Evolutionary conservation across 139 green algal species (phyloP), one percentile per base, ranked within the genome.

Genomic region (Closterium sp.): DNA sequence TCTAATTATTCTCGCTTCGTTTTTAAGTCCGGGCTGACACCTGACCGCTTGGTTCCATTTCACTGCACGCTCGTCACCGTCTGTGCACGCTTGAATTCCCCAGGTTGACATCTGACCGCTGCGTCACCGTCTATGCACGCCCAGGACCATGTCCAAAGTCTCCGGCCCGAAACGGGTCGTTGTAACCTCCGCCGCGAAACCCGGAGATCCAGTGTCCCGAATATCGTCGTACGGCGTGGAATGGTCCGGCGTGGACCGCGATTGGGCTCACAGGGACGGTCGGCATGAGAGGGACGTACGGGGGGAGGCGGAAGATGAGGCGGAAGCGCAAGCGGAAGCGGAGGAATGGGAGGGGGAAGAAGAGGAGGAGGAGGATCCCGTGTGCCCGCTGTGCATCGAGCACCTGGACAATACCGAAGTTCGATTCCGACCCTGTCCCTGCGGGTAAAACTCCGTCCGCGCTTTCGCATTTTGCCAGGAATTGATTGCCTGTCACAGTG

Each of bases 301-400:
- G 55, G 25, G 25, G 55, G 55, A 76, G 25, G 4, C 25, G 55
- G 55, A 76, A 76, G 55, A 10, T 2, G 55, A 28, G 0, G 25
- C 23, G 55, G 55, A 12, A 10, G 38, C 9, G 12, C 55, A 76
- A 19, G 55, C 23, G 9, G 55, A 76, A 19, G 55, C 3, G 55
- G 55, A 76, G 55, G 43, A 66, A 21, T 8, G 0, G 4, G 38
- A 66, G 4, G 55, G 25, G 12, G 55, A 86, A 4, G 84, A 84
- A 12, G 66, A 90, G 16, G 91, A 91, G 84, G 89, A 93, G 35
- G 89, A 90, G 28, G 91, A 93, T 31, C 32, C 55, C 32, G 35
- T 86, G 4, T 94, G 91, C 32, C 91, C 91, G n/a, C 89, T 94
- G 12, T 94, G 91, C 66, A 94, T 94, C 38, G 91, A 94, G 84